Base-by-base conservation (phyloP, 2,329 filamentous ascomycete genomes). In the Whalleya microplaca region DNA sequence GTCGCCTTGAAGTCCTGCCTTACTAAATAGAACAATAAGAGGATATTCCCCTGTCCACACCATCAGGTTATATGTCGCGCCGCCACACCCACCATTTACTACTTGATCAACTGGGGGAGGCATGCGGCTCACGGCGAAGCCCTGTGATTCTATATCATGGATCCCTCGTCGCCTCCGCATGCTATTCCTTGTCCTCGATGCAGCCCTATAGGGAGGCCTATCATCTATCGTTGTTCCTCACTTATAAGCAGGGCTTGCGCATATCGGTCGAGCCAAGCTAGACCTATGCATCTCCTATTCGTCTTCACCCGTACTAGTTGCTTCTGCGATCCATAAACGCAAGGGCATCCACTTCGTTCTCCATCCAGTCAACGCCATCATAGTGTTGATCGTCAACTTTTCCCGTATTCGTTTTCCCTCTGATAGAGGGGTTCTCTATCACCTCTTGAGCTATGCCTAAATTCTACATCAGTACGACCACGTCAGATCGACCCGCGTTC, bases 121-220 rank as follows among this genome's bases (percentile, higher is more conserved):
- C 60, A 63, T 63, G 60, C 60, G 57, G 45, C 51, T 54, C 19
- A 41, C n/a, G 19, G 12, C 45, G 41, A 51, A 47, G 55, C 60
- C 60, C 42, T 58, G 60, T 63, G 60, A 61, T 53, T 52, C 40
- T 41, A 50, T 47, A 43, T 23, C 42, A 48, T 21, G 51, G 45
- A 45, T 53, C 48, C 53, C 54, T 63, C 42, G 51, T 60, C 54
- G 58, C 55, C 58, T 55, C 52, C 55, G 52, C 48, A 46, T 52
- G 37, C 41, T 9, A 4, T 23, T 48, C 41, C 40, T 19, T 7
- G 14, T 51, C 44, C 55, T 47, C 48, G 53, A 52, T 58, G 51
- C 52, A 61, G 60, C 60, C 60, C 61, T 58, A 55, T 55, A 58
- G 53, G 64, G 66, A 69, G 66, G 64, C 65, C 66, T 58, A 63